These are phyloP conservation scores for Phytophthora boehmeriae DNA, from an alignment of 352 stramenopile genomes.

Conservation along the genomic window DNA sequence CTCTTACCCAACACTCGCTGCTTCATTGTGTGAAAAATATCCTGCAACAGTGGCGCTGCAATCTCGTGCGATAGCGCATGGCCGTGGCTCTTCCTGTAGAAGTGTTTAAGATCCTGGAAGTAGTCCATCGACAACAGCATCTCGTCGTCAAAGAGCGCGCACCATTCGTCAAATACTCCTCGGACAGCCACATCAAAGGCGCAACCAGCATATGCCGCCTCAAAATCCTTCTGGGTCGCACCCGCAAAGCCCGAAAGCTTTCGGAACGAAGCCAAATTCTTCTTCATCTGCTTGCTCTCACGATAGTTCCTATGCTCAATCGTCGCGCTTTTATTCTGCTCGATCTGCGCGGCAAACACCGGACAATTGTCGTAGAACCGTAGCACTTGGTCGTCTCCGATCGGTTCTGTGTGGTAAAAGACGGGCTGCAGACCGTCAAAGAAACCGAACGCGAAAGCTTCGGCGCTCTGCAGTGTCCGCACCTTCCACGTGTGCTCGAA, in stretches of 20 bases:
- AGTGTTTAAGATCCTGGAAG: slow-evolving; percentile 87
- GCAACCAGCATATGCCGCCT: slow-evolving; percentile 79
- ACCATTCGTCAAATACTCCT: slow-evolving; percentile 62
- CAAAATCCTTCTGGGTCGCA: slow-evolving; percentile 61
- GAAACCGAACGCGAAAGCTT: slow-evolving; percentile 78
- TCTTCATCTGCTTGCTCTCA: slow-evolving; percentile 51
- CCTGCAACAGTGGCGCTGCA: slow-evolving; percentile 68
- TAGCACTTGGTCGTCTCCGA: slow-evolving; percentile 65
- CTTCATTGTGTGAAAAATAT: slow-evolving; percentile 67
- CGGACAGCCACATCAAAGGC: slow-evolving; percentile 79
- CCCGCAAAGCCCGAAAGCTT: slow-evolving; percentile 19
- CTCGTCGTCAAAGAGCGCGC: slow-evolving; percentile 63
- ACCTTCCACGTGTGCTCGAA: slow-evolving; percentile 87
- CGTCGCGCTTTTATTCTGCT: slow-evolving; percentile 66
- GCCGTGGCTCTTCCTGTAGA: slow-evolving; percentile 86
- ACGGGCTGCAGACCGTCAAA: slow-evolving; percentile 69
- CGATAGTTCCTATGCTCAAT: slow-evolving; percentile 64
- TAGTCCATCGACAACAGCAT: slow-evolving; percentile 85
- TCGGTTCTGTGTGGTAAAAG: slow-evolving; percentile 50
- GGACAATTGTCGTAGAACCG: slow-evolving; percentile 88
- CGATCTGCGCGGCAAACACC: slow-evolving; percentile 58
- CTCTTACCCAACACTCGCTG: slow-evolving; percentile 38
- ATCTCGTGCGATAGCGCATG: slow-evolving; percentile 77
- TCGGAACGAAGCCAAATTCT: slow-evolving; percentile 59
- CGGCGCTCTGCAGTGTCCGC: slow-evolving; percentile 78